Base-by-base conservation (phyloP, 2,329 filamentous ascomycete species). In the Fusarium sp. region DNA sequence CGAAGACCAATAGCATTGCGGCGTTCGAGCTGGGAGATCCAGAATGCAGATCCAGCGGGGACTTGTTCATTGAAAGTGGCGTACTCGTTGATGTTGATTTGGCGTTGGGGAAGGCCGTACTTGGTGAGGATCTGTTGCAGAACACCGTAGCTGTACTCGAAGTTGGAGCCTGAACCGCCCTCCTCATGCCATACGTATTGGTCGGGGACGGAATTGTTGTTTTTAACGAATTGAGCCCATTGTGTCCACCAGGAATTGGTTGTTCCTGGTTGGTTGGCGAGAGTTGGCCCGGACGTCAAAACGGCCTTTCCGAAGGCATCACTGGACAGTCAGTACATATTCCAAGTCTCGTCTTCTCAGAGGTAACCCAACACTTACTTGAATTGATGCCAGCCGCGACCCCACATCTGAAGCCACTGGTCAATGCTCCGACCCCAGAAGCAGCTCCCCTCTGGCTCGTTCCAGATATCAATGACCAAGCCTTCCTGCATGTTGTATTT, bases 161-260 rank as follows among this genome's bases (percentile, higher is more conserved):
- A 38, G 50, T 53, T 0, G 9, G 50, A 38, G 9, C 33, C 23
- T 9, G 33, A 53, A 6, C 50, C 50, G 1, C 13, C 7, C 2
- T 53, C 50, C 23, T 53, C 50, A 23, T 53, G 50, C 50, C 50
- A 53, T 21, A 8, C 23, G 5, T 53, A 53, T n/a, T 53, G 50
- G 7, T 53, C 23, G 6, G 50, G 50, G 3, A 53, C 5, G 9
- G 50, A 38, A 2, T 37, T 16, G 10, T 53, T 53, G 13, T 38
- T 53, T 23, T 53, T 53, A 33, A 53, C 50, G 13, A 38, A 53
- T 15, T 53, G 23, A 0, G 50, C 50, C 50, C 50, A 53, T 2
- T 28, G 2, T 2, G 33, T 53, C 50, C 50, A 53, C 50, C 50
- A 53, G 7, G 10, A 5, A 12, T 53, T 6, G 5, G 10, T 21